Evolutionary conservation across 805 yeast genomes (phyloP), one percentile per base, ranked within the genome.

Genomic region (Monosporozyma unispora): DNA sequence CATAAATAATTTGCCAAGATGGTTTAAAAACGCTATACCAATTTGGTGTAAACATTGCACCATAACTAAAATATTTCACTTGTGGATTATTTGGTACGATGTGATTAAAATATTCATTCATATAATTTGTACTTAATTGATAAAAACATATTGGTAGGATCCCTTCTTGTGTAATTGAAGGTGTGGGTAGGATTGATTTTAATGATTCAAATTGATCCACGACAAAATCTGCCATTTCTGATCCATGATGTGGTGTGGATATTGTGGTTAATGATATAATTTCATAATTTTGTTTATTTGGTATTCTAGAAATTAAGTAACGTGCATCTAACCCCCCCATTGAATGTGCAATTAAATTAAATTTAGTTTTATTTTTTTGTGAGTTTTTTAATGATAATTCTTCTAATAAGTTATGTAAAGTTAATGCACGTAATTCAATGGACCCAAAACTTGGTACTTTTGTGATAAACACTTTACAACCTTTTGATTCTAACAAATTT

Each of bases 291-390:
- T 69, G 61, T 16, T 44, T 42, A 23, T 73, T 56, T 45, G 71
- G 65, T 3, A 84, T 61, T 45, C 76, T 70, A 0, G 86, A 74
- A 2, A 88, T 84, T 54, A 90, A 65, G 61, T 81, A 87, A 47
- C 97, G 69, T 31, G 89, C 79, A 60, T 90, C 96, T 28, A 89
- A 68, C 0, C 97, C 97, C 4, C 97, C 97, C 96, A 89, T 88
- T 0, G 96, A 87, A 62, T 89, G 97, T 5, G 93, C 93, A 23
- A 89, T 73, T 42, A 89, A 63, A 59, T 90, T 90, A 8, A 44
- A 27, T 23, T 18, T 46, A 9, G 50, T 50, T 35, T 18, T 46
- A 9, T 49, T 50, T 35, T 67, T 60, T 50, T 66, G 57, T 28
- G 63, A 52, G 19, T 65, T 58, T 12, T 50, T 51, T 39, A 58